Conservation (phyloP, 345 rosid genomes). For the Raphanus sativus region DNA sequence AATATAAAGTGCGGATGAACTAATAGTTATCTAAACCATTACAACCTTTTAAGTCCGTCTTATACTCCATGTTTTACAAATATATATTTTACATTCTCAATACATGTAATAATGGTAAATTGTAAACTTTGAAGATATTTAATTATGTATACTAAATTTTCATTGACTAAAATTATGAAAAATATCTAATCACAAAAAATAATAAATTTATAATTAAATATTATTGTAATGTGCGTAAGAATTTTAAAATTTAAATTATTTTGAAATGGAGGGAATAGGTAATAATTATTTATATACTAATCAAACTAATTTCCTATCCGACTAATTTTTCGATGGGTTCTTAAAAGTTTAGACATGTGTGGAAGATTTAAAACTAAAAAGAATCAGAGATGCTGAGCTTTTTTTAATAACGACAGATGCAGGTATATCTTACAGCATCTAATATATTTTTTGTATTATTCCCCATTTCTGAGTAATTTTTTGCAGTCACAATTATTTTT, state of each 20-base stretch:
- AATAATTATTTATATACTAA: neutral
- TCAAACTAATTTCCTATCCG: neutral
- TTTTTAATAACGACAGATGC: constrained; percentile 12
- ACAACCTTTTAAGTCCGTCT: too few relatives aligned
- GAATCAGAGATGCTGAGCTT: neutral
- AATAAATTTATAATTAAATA: too few relatives aligned
- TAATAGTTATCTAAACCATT: neutral
- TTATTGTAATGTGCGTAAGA: too few relatives aligned
- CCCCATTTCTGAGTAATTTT: constrained; percentile 20
- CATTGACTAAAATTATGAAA: too few relatives aligned
- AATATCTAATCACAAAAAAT: too few relatives aligned
- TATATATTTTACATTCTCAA: too few relatives aligned
- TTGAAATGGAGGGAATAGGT: too few relatives aligned
- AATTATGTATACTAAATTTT: too few relatives aligned
- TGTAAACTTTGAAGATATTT: too few relatives aligned
- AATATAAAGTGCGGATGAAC: neutral
- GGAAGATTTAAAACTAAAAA: constrained; percentile 2
- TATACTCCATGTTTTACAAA: too few relatives aligned
- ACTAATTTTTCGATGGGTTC: neutral
- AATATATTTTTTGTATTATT: constrained; percentile 21
- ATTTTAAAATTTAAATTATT: too few relatives aligned
- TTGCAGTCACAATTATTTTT: constrained; percentile 35
- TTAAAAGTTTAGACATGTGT: neutral
- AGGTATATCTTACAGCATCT: constrained; percentile 30
- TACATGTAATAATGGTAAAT: too few relatives aligned